Percentiles rank a stretch among this genome's conserved stretches.
phyloP scores from a whole-genome alignment of 2,329 filamentous ascomycete species.

The Aureobasidium leucospermi region DNA sequence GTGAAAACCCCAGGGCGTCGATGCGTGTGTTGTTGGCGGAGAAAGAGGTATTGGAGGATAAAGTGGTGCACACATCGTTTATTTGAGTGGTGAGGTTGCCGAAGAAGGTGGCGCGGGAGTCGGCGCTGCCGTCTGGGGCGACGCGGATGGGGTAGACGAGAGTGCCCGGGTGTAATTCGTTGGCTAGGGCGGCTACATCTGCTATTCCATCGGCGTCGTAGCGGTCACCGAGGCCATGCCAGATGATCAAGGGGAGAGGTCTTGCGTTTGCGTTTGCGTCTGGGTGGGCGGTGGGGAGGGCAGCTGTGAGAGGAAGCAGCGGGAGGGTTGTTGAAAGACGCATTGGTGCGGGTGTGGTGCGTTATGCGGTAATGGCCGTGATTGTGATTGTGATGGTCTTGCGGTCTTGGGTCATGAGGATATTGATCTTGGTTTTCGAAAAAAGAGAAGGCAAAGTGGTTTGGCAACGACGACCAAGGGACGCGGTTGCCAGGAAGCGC shows the following conservation, averaged over 20 bases:
- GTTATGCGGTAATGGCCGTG: too few relatives aligned
- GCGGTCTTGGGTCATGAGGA: too few relatives aligned
- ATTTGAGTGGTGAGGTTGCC: constrained; percentile 82
- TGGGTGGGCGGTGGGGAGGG: constrained; percentile 10
- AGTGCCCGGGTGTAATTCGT: constrained; percentile 70
- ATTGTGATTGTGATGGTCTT: background rate
- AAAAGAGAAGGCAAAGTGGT: background rate
- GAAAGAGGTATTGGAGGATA: constrained; percentile 70
- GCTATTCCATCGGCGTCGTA: constrained; percentile 70
- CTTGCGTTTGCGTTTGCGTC: constrained; percentile 17
- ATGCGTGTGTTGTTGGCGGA: constrained; percentile 34
- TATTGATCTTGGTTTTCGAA: too few relatives aligned
- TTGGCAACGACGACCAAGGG: background rate
- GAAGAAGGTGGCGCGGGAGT: constrained; percentile 80
- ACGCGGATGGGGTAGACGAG: constrained; percentile 75
- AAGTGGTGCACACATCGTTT: constrained; percentile 65
- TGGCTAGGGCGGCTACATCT: constrained; percentile 62
- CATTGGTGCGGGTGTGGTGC: background rate
- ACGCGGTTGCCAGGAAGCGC: background rate
- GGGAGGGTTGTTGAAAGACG: background rate
- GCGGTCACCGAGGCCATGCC: constrained; percentile 79
- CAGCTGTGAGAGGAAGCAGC: background rate
- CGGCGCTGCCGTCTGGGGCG: constrained; percentile 55
- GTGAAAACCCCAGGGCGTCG: constrained; percentile 89
- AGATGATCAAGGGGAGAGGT: constrained; percentile 83